Evolutionary conservation across 1,284 basidiomycete species (phyloP).

Genomic region (Sutorius eximius): DNA sequence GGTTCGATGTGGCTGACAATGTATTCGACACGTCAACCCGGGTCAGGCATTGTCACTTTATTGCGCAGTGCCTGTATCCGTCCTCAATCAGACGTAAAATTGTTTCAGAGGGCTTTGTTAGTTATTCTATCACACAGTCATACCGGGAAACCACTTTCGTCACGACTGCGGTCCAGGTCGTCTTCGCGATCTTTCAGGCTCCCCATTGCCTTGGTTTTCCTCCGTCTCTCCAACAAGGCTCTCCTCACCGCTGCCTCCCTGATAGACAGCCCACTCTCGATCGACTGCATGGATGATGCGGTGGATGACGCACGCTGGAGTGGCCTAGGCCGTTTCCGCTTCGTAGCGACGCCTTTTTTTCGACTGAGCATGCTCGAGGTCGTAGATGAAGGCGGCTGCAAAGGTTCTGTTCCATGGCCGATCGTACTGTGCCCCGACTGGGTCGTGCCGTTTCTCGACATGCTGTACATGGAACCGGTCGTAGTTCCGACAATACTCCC

Average conservation of each 20-base stretch:
- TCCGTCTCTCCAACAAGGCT: slow-evolving; percentile 38
- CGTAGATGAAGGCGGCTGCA: slow-evolving; percentile 2
- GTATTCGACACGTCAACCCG: too few relatives aligned
- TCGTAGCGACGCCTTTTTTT: slow-evolving; percentile 22
- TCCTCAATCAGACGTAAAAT: neutral
- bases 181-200: slow-evolving; percentile 2
- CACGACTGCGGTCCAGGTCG: neutral
- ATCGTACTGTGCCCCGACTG: slow-evolving; percentile 7
- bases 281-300: slow-evolving; percentile 33
- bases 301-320: slow-evolving; percentile 32
- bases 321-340: slow-evolving; percentile 26
- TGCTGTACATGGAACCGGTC: neutral
- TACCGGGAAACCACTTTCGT: neutral
- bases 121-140: neutral
- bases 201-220: slow-evolving; percentile 19
- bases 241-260: slow-evolving; percentile 38
- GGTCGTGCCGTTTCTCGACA: slow-evolving; percentile 16
- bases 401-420: neutral
- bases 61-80: too few relatives aligned
- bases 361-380: slow-evolving; percentile 19
- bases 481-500: neutral
- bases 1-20: too few relatives aligned
- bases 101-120: neutral
- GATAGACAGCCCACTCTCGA: slow-evolving; percentile 31
- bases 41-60: too few relatives aligned